Evolutionary conservation across 768 basidiomycete species (phyloP), one percentile per base, ranked within the genome.

Genomic region (Agaricus bisporus): DNA sequence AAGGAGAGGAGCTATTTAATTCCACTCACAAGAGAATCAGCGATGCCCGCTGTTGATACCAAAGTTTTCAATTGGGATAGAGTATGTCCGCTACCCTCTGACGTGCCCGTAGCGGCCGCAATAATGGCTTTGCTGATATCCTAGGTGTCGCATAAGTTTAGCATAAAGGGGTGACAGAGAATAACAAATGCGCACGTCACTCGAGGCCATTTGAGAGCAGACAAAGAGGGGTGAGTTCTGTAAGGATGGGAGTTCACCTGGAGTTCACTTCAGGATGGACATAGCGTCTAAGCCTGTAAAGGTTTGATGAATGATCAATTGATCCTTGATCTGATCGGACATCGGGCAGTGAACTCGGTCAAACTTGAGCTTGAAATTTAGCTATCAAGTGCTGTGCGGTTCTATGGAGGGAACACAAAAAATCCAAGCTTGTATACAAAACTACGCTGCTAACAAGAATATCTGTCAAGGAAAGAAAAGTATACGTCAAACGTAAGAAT

Each of bases 11-110:
- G 32, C 32, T 11, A 1, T 7, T 32, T 32, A 32, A 8, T 6
- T 32, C n/a, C 42, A 42, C 53, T 28, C 47, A 54, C 53, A 15
- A 54, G 53, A 37, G 53, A 41, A 22, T 48, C 39, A 42, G 53
- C 53, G 41, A 54, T 28, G 6, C 22, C 41, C 11, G 53, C 46
- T 25, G 28, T 25, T 18, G 41, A 48, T 28, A 47, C 45, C 15
- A 47, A 15, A 6, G 45, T 20, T 25, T 54, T 41, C 15, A 54
- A 17, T 36, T 54, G 46, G 10, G 47, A 41, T 20, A 54, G 32
- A 32, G 28, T 42, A 5, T 37, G 38, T 25, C 26, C 45, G 17
- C 18, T 22, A 12, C 6, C 35, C 10, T 26, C 18, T 12, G 17
- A 18, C 14, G 39, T 15, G 12, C 18, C 43, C 20, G 42, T 45